Conservation (phyloP, 1,284 basidiomycete genomes). For the Afroboletus lepidellus region DNA sequence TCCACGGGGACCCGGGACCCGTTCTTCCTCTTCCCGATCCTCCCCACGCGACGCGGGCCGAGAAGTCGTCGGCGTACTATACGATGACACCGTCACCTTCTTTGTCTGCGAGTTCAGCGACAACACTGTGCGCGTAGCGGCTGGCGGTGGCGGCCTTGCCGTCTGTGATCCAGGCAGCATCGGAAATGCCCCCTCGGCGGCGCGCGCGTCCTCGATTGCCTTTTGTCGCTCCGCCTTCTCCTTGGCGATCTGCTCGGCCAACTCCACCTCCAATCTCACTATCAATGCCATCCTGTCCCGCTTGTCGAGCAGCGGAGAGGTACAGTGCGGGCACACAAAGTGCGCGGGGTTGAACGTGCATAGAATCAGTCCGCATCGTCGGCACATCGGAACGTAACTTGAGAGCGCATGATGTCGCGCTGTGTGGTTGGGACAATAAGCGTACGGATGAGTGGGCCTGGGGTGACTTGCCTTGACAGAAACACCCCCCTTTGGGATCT, state of each 20-base stretch:
- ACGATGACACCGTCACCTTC: slow-evolving; percentile 52
- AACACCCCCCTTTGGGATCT: slow-evolving; percentile 63
- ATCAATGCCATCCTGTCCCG: slow-evolving; percentile 39
- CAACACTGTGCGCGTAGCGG: slow-evolving; percentile 57
- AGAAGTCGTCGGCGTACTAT: slow-evolving; percentile 36
- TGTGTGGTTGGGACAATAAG: slow-evolving; percentile 26
- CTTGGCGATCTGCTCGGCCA: slow-evolving; percentile 42
- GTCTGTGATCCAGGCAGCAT: slow-evolving; percentile 37
- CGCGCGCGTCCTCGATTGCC: slow-evolving; percentile 45
- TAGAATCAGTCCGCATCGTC: slow-evolving; percentile 58
- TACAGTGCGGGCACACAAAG: slow-evolving; percentile 58
- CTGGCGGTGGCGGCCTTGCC: slow-evolving; percentile 28
- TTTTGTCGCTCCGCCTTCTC: slow-evolving; percentile 51
- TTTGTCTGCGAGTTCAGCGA: slow-evolving; percentile 55
- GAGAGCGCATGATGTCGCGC: slow-evolving; percentile 60
- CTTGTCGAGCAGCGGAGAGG: slow-evolving; percentile 37
- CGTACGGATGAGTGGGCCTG: not conserved
- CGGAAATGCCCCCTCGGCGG: slow-evolving; percentile 62
- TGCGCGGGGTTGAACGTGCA: slow-evolving; percentile 58
- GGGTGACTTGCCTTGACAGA: slow-evolving; percentile 55
- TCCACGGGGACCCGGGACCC: slow-evolving; percentile 43
- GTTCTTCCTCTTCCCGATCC: slow-evolving; percentile 36
- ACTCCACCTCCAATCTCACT: slow-evolving; percentile 41
- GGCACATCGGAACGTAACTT: slow-evolving; percentile 54
- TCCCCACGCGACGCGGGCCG: slow-evolving; percentile 38